phyloP scores from a whole-genome alignment of 805 yeast species.

The Hanseniaspora meyeri region DNA sequence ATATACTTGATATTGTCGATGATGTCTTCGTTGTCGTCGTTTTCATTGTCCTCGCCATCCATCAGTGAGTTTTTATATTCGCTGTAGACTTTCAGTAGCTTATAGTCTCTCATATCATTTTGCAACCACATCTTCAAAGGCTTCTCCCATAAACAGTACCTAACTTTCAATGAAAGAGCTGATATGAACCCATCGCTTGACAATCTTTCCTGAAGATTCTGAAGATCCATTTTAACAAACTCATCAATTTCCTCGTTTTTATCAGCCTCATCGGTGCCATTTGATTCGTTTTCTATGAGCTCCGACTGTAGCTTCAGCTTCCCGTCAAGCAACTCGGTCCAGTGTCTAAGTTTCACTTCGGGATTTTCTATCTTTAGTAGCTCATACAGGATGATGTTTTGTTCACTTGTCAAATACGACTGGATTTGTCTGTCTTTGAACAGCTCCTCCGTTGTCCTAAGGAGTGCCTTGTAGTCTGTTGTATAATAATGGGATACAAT shows the following conservation, averaged over 20 bases:
- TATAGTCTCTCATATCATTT: neutral
- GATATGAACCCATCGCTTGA: constrained; percentile 39
- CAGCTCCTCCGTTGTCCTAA: constrained; percentile 28
- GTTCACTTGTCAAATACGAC: constrained; percentile 43
- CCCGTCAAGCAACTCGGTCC: constrained; percentile 4
- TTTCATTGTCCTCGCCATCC: constrained; percentile 12
- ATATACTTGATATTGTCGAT: neutral
- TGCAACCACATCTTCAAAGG: constrained; percentile 10
- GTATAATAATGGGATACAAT: constrained; percentile 22
- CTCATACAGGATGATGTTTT: constrained; percentile 37
- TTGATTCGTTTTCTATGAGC: constrained; percentile 6
- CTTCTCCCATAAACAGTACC: constrained; percentile 62
- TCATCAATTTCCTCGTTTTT: constrained; percentile 16
- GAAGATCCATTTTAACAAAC: constrained; percentile 32
- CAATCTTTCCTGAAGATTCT: constrained; percentile 30
- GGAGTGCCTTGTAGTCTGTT: constrained; percentile 25
- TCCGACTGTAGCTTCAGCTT: constrained; percentile 1
- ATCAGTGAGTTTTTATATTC: constrained; percentile 19
- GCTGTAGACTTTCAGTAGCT: neutral
- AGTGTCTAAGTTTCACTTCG: constrained; percentile 15
- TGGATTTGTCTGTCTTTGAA: constrained; percentile 33
- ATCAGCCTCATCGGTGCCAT: constrained; percentile 7
- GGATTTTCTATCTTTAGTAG: constrained; percentile 30
- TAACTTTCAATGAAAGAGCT: constrained; percentile 48
- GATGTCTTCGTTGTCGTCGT: constrained; percentile 8